Base-by-base conservation (phyloP, 2,329 filamentous ascomycete genomes). In the Botrytis squamosa region DNA sequence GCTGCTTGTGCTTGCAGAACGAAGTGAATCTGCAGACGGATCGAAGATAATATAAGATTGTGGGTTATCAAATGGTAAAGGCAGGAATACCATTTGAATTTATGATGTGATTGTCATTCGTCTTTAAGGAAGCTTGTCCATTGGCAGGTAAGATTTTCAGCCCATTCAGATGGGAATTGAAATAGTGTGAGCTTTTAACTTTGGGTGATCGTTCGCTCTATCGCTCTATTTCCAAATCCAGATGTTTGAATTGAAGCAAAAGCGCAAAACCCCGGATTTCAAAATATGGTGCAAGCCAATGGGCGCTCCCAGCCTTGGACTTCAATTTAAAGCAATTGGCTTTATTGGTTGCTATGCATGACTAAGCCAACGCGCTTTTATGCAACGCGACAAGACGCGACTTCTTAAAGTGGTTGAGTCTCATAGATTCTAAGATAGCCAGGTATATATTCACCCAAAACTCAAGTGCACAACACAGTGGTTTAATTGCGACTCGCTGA, bases 261-360 rank as follows among this genome's bases (percentile, higher is more conserved):
- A 57, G 49, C 52, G 52, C 52, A 57, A 42, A 68, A 57, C 66
- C 66, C 66, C 66, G 66, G 66, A 68, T 68, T 68, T 57, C 66
- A 42, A 68, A 14, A 55, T 55, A 38, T 63, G 18, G 38, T 66
- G 42, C 16, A 29, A 52, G 46, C 65, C 46, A 67, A 67, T 67
- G 12, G 25, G 33, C 65, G 46, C 44, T 36, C 44, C 65, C 65
- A 55, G 65, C 46, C 65, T 68, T 36, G 60, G 33, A 73, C 55
- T 69, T 57, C 40, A 52, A n/a, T 69, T 57, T 49, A 52, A 20
- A 18, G 10, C 42, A 40, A 20, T 10, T 22, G 25, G 25, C 49
- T 18, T 67, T 8, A 67, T 67, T 55, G 65, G 33, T 55, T 40
- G 33, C 36, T 20, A 29, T n/a, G 36, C 14, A 42, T 68, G 66